A percentile compares a stretch with the other conserved stretches of the same genome.
Conservation (phyloP, 2,329 filamentous ascomycete species). For the Nigrograna mackinnonii region DNA sequence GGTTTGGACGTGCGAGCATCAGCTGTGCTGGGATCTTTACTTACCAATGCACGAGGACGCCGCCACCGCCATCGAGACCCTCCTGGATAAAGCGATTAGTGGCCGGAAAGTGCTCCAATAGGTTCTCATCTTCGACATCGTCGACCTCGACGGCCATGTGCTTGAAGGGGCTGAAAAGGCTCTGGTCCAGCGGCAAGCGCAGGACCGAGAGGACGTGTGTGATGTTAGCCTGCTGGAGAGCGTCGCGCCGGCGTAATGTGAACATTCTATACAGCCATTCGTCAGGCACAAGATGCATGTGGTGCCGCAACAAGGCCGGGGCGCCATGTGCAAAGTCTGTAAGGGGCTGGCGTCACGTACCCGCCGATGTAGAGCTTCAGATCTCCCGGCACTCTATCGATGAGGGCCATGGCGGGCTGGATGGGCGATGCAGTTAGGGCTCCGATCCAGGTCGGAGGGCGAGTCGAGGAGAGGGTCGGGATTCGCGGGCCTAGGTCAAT, state of each 20-base stretch:
- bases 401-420: slow-evolving; percentile 53
- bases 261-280: slow-evolving; percentile 65
- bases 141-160: slow-evolving; percentile 85
- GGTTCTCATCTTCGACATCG: slow-evolving; percentile 86
- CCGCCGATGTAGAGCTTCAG: slow-evolving; percentile 79
- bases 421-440: background rate
- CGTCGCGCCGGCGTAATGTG: slow-evolving; percentile 71
- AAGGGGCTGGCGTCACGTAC: slow-evolving; percentile 64
- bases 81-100: slow-evolving; percentile 83
- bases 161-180: slow-evolving; percentile 64
- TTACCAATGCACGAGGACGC: slow-evolving; percentile 73
- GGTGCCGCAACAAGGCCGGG: no score
- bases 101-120: slow-evolving; percentile 77
- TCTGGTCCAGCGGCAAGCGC: slow-evolving; percentile 60
- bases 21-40: slow-evolving; percentile 45
- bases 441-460: background rate
- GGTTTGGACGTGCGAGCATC: slow-evolving; percentile 33
- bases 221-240: slow-evolving; percentile 73
- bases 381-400: slow-evolving; percentile 70
- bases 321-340: no score
- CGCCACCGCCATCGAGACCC: slow-evolving; percentile 65
- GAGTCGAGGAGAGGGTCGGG: background rate
- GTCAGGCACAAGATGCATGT: slow-evolving; percentile 22
- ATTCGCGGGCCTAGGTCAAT: background rate
- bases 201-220: slow-evolving; percentile 90